A percentile compares a stretch with the other conserved stretches of the same genome.
Conservation (phyloP, 306 rosid species). For the Rosa rugosa region DNA sequence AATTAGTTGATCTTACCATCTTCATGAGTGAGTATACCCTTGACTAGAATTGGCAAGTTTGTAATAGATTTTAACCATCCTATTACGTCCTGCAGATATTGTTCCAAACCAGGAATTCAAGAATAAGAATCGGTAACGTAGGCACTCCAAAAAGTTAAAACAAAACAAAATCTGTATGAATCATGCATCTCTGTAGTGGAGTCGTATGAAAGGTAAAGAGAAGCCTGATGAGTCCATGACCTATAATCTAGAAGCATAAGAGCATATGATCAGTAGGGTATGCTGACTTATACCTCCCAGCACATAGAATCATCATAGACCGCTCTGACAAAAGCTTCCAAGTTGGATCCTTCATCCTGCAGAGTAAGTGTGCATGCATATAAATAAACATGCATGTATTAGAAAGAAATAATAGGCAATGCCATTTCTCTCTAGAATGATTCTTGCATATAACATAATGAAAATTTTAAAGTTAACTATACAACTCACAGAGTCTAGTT, state of each 20-base stretch:
- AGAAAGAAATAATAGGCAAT: background rate
- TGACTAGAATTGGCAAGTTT: conserved; percentile 40
- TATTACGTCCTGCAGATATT: conserved; percentile 27
- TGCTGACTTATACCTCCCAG: conserved; percentile 48
- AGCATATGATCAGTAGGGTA: background rate
- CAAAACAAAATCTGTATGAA: too few relatives aligned
- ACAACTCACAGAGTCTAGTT: conserved; percentile 44
- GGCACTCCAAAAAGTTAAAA: background rate
- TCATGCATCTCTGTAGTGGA: too few relatives aligned
- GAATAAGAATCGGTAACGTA: background rate
- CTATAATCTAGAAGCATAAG: background rate
- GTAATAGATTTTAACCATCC: conserved; percentile 39
- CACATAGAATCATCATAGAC: conserved; percentile 43
- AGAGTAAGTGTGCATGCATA: background rate
- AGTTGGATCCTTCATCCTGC: conserved; percentile 51
- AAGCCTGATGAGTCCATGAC: too few relatives aligned
- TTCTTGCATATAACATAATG: background rate
- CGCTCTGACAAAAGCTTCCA: conserved; percentile 35
- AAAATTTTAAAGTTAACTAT: conserved; percentile 11
- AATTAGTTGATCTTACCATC: conserved; percentile 31
- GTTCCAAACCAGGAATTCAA: background rate
- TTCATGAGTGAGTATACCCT: conserved; percentile 45
- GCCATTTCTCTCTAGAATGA: background rate
- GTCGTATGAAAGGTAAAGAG: too few relatives aligned
- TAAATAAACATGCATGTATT: background rate